Percentiles rank a stretch among this genome's conserved stretches.
Conservation (phyloP, 1,284 basidiomycete species). For the Boletus sp. region DNA sequence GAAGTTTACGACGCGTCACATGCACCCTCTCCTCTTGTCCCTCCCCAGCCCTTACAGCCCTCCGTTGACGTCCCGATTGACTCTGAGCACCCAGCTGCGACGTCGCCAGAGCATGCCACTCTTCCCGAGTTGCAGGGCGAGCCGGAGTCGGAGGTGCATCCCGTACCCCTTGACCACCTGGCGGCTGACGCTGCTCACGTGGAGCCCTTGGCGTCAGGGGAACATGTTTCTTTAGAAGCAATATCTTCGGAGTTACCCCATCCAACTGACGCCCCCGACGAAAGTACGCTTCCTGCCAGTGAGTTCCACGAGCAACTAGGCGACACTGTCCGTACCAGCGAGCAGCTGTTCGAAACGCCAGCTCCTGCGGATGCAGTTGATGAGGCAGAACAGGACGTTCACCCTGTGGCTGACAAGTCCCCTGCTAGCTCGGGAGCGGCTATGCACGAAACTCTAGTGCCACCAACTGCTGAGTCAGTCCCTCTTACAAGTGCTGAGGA, state of each 20-base stretch:
- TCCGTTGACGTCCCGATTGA: conserved; percentile 18
- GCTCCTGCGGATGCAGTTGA: conserved; percentile 5
- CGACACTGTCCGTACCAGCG: conserved; percentile 6
- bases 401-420: conserved; percentile 7
- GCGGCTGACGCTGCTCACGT: conserved; percentile 17
- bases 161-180: conserved; percentile 16
- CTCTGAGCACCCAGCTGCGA: conserved; percentile 11
- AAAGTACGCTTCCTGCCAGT: conserved; percentile 12
- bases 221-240: conserved; percentile 7
- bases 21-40: conserved; percentile 30
- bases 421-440: conserved; percentile 6
- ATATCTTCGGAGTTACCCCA: conserved; percentile 2
- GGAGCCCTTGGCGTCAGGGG: conserved; percentile 10
- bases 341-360: conserved; percentile 6
- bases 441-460: conserved; percentile 13
- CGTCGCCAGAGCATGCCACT: conserved; percentile 8
- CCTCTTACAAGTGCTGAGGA: conserved; percentile 7
- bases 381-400: conserved; percentile 3
- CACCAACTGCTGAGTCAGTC: conserved; percentile 8
- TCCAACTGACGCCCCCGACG: conserved; percentile 5
- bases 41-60: conserved; percentile 19
- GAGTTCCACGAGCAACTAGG: conserved; percentile 20
- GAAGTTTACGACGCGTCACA: conserved; percentile 57
- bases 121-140: conserved; percentile 7
- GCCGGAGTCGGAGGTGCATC: conserved; percentile 12